Percentiles rank a stretch among this genome's conserved stretches.
Conservation (phyloP, 192 early-diverging fungal genomes). For the Entomortierella lignicola region DNA sequence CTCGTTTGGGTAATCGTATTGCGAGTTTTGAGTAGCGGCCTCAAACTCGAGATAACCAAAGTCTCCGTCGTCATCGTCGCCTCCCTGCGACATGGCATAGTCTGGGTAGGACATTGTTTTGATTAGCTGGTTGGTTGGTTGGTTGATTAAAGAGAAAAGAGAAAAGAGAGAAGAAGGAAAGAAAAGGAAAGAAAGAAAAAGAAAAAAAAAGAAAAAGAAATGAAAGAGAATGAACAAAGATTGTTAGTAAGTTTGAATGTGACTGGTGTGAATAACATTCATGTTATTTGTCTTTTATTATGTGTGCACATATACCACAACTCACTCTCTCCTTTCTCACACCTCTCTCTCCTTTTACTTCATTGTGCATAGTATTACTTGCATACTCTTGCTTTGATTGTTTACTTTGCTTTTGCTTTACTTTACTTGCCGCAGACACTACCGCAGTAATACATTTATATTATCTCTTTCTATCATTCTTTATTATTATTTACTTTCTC, state of each 20-base stretch:
- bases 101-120: slow-evolving; percentile 47
- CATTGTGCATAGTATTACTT: no score
- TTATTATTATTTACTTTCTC: not conserved
- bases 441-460: no score
- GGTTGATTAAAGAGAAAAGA: not conserved
- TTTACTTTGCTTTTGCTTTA: no score
- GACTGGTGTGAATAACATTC: no score
- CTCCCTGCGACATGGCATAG: slow-evolving; percentile 55
- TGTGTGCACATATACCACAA: no score
- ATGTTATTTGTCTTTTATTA: no score
- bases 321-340: not conserved
- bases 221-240: not conserved
- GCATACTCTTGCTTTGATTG: no score
- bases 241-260: not conserved
- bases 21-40: slow-evolving; percentile 71
- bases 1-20: slow-evolving; percentile 72
- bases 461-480: no score
- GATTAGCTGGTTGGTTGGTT: not conserved
- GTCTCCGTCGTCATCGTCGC: slow-evolving; percentile 59
- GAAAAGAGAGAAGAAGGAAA: not conserved
- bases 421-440: no score
- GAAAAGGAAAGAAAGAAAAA: not conserved
- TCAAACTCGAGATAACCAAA: slow-evolving; percentile 69
- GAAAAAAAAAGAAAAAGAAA: not conserved
- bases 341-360: not conserved